phyloP scores from a whole-genome alignment of 441 rosid species.

The Gossypium laxum region DNA sequence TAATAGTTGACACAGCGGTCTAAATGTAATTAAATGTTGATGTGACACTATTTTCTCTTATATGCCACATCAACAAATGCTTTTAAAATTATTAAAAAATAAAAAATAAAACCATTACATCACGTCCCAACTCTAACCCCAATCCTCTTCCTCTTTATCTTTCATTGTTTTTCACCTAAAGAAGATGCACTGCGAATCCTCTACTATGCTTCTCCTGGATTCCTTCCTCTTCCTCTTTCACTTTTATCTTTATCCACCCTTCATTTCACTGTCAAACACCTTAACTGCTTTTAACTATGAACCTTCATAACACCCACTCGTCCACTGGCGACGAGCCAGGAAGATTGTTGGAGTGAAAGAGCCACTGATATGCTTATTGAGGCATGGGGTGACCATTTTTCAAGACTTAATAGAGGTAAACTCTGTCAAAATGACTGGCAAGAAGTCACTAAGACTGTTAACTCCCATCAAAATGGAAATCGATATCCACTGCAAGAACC shows the following conservation, averaged over 20 bases:
- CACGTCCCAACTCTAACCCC: neutral
- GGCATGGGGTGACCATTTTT: slow-evolving; percentile 61
- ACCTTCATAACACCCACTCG: slow-evolving; percentile 16
- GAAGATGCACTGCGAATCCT: slow-evolving; percentile 24
- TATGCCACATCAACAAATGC: too few species aligned
- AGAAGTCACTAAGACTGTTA: slow-evolving; percentile 63
- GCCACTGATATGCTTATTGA: slow-evolving; percentile 50
- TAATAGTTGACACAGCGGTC: too few species aligned
- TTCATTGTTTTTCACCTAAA: slow-evolving; percentile 24
- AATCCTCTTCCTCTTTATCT: slow-evolving; percentile 9
- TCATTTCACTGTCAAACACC: slow-evolving; percentile 20
- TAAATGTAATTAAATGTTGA: too few species aligned
- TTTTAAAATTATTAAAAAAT: too few species aligned
- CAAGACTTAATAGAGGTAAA: slow-evolving; percentile 46
- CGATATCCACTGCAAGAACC: slow-evolving; percentile 73
- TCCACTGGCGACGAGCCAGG: slow-evolving; percentile 23
- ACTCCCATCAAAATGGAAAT: slow-evolving; percentile 31
- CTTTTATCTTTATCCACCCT: slow-evolving; percentile 19
- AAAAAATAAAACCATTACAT: neutral
- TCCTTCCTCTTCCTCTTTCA: neutral
- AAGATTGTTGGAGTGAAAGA: slow-evolving; percentile 57
- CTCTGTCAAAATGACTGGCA: slow-evolving; percentile 67
- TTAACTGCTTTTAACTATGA: slow-evolving; percentile 28
- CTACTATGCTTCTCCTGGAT: slow-evolving; percentile 7
- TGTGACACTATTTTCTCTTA: too few species aligned